Evolutionary conservation across 495 filamentous ascomycete genomes (phyloP), one percentile per base, ranked within the genome.

Genomic region (Cairneyella variabilis): DNA sequence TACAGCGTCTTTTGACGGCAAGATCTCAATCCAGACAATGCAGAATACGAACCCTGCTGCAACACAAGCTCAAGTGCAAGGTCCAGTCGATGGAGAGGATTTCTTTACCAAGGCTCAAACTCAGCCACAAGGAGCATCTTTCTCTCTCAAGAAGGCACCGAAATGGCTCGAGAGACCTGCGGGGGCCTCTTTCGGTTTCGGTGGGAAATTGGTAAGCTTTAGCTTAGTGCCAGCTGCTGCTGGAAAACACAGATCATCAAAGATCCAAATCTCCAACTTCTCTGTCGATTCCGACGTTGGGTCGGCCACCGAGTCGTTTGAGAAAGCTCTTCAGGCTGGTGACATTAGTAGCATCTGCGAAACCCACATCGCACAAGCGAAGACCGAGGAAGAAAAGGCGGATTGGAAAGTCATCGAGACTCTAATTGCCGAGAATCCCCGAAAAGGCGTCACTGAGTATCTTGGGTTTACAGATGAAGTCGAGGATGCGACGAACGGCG

Each of bases 1-100:
- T 5, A 97, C 92, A 9, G 95, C 95, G 16, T 95, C 92, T 2
- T 97, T 97, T 58, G 93, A 97, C 64, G 93, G 95, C 38, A 95
- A 90, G 68, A 95, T 99, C 57, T 83, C 84, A 14, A 76, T 99
- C 20, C 91, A 96, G 60, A 91, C 92, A 9, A 78, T 96, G 32
- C 93, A 99, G 64, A 96, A 91, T 64, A 96, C 91, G 18, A 82
- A 85, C 43, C 72, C 80, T 9, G 79, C 81, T 49, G 79, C 85
- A 30, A 77, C 79, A 41, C 86, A 89, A 65, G 64, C 70, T 16
- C 66, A 69, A 12, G 63, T 69, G 1, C 74, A 76, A 56, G 75
- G 63, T 42, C 75, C 80, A 43, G 67, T 90, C 17, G 91, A 97
- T 66, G 92, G 88, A 26, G 93, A 96, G 64, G 95, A 97, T 61